Base-by-base conservation (phyloP, 2,329 filamentous ascomycete genomes). In the Rhynchosporium secalis region DNA sequence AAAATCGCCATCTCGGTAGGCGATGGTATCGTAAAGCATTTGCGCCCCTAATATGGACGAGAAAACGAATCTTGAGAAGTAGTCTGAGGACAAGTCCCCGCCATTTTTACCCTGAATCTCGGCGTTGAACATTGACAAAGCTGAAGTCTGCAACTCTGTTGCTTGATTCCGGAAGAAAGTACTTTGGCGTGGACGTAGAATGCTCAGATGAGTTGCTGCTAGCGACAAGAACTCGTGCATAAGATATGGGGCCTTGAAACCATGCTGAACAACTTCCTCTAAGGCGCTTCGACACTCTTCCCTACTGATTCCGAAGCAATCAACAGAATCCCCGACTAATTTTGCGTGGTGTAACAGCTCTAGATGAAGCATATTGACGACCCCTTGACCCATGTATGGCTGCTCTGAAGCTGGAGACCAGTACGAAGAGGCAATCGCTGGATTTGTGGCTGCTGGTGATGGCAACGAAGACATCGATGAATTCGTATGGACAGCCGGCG, bases 401-500 rank as follows among this genome's bases (percentile, higher is more conserved):
- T 54, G 49, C 12, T 54, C 33, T 41, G 49, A 54, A 26, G 49
- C 49, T 28, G 49, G 49, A 28, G 33, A 40, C 49, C 49, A 54
- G 36, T 54, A 40, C 7, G 49, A 36, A 31, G 49, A 28, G 15
- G 33, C 10, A 28, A 20, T 40, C 33, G 36, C 20, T 8, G 36
- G 38, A n/a, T 7, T 41, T 2, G 49, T 40, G 12, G 49, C 33
- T 36, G 49, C 49, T 3, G 49, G 49, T 4, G 49, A 54, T 8
- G 36, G 49, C 12, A 54, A 20, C 9, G 49, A 13, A 28, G 49
- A 54, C 28, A 1, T 33, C 13, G 33, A 40, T 8, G 20, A 40
- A 10, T n/a, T 54, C 15, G 38, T 28, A 20, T 4, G 10, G 3
- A 36, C 6, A 40, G 9, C 49, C 12, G 49, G 31, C 9, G 31